Percentiles rank a stretch among this genome's conserved stretches.
phyloP scores from a whole-genome alignment of 345 rosid species.

The Noccaea caerulescens region DNA sequence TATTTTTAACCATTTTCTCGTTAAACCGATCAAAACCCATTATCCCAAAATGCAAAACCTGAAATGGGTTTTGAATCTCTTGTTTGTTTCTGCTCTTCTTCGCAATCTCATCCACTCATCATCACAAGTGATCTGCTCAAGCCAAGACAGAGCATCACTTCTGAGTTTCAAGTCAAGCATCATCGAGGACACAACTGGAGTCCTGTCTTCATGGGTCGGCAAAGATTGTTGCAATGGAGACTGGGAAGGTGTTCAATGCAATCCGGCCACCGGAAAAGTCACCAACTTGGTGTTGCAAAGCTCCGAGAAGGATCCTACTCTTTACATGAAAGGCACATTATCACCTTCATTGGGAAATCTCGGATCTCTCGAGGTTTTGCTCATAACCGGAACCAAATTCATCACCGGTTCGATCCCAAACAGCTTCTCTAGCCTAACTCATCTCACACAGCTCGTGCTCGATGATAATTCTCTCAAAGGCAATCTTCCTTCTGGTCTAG shows the following conservation, averaged over 20 bases:
- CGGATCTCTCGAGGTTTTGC: slow-evolving; percentile 61
- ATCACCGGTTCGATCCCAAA: slow-evolving; percentile 81
- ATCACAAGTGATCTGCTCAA: slow-evolving; percentile 55
- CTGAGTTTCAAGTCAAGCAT: slow-evolving; percentile 78
- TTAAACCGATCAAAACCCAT: slow-evolving; percentile 55
- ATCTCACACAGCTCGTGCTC: slow-evolving; percentile 61
- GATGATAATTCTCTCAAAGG: slow-evolving; percentile 83
- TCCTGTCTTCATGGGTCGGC: slow-evolving; percentile 75
- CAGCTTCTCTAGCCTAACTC: slow-evolving; percentile 53
- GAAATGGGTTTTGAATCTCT: slow-evolving; percentile 57
- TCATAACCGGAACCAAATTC: slow-evolving; percentile 69
- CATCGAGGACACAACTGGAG: slow-evolving; percentile 65
- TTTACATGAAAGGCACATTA: slow-evolving; percentile 80
- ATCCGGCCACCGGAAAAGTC: slow-evolving; percentile 71
- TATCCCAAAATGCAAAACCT: slow-evolving; percentile 68
- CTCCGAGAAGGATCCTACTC: slow-evolving; percentile 49
- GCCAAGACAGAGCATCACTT: slow-evolving; percentile 72
- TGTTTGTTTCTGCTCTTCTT: slow-evolving; percentile 47
- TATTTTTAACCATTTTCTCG: slow-evolving; percentile 40
- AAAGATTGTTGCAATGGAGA: slow-evolving; percentile 78
- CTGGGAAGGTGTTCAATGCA: slow-evolving; percentile 91
- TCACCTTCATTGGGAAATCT: slow-evolving; percentile 68
- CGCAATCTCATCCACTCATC: slow-evolving; percentile 38
- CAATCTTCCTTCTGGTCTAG: slow-evolving; percentile 61
- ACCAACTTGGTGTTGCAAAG: slow-evolving; percentile 57